A percentile compares a stretch with the other conserved stretches of the same genome.
phyloP scores from a whole-genome alignment of 1,139 yeast species.

The Pichia sp. region DNA sequence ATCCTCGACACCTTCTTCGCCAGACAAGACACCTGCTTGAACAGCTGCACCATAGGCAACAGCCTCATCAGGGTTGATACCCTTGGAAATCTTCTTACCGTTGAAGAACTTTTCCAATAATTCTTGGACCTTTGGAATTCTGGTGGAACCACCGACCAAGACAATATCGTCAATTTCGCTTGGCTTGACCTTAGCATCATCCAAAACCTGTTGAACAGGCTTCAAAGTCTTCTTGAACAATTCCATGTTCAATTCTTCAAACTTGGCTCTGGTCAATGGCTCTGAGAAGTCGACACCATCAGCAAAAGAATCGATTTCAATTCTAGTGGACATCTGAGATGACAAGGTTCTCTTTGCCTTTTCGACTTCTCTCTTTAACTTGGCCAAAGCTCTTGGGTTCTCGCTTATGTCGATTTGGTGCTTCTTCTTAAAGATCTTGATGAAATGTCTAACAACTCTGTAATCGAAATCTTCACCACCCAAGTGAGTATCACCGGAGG shows the following conservation, averaged over 20 bases:
- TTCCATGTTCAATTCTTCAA: conserved; percentile 86
- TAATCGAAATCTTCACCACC: conserved; percentile 98
- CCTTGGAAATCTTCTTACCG: conserved; percentile 92
- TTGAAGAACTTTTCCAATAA: conserved; percentile 81
- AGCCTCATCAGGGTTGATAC: conserved; percentile 97
- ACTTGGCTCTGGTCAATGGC: conserved; percentile 89
- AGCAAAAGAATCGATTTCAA: conserved; percentile 90
- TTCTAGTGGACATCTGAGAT: conserved; percentile 82
- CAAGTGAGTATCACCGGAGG: conserved; percentile 93
- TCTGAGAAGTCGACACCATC: conserved; percentile 96
- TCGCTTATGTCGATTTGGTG: conserved; percentile 69
- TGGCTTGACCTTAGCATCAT: conserved; percentile 82
- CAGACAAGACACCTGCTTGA: conserved; percentile 93
- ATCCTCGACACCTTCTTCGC: conserved; percentile 78
- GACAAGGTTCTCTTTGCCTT: conserved; percentile 95
- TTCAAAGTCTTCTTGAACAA: conserved; percentile 84
- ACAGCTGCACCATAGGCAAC: conserved; percentile 98
- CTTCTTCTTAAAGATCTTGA: conserved; percentile 84
- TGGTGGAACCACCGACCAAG: conserved; percentile 94
- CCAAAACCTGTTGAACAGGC: conserved; percentile 90
- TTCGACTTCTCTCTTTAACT: conserved; percentile 93
- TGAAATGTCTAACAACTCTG: conserved; percentile 81
- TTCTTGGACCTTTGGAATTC: conserved; percentile 96
- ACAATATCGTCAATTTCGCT: conserved; percentile 87
- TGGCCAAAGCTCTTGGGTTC: conserved; percentile 77